These are phyloP conservation scores for Myxozyma melibiosi DNA, from an alignment of 805 yeast species.

Conservation along the genomic window DNA sequence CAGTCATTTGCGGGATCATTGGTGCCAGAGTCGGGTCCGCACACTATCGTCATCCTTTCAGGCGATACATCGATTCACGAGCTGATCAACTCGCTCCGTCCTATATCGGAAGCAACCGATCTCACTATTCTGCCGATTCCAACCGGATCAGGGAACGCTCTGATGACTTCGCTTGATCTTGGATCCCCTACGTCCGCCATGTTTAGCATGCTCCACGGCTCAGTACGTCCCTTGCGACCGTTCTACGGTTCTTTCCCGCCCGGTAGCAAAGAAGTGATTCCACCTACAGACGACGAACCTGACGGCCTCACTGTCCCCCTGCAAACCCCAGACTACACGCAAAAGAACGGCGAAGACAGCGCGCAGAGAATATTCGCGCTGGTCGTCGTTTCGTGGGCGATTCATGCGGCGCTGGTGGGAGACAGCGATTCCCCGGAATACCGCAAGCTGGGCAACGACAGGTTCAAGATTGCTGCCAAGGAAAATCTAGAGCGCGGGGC, in stretches of 20 bases:
- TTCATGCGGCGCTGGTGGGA: constrained; percentile 84
- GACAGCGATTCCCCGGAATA: constrained; percentile 72
- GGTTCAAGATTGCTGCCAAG: constrained; percentile 72
- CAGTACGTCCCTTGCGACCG: constrained; percentile 19
- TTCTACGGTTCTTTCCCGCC: constrained; percentile 29
- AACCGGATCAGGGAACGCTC: constrained; percentile 85
- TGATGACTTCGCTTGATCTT: constrained; percentile 62
- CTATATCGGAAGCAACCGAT: not conserved
- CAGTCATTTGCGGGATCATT: constrained; percentile 40
- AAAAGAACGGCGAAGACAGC: not conserved
- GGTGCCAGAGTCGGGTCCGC: not conserved
- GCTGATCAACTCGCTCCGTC: constrained; percentile 57
- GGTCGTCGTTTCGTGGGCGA: constrained; percentile 80
- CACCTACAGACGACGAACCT: constrained; percentile 47
- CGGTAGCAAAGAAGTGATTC: constrained; percentile 44
- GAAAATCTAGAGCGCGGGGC: constrained; percentile 55
- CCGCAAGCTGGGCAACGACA: constrained; percentile 61
- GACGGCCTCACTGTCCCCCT: constrained; percentile 40
- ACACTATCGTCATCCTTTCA: constrained; percentile 63
- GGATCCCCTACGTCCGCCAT: constrained; percentile 35
- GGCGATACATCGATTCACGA: constrained; percentile 89
- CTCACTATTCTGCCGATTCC: constrained; percentile 52
- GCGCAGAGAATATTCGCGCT: constrained; percentile 25
- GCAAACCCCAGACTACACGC: constrained; percentile 13
- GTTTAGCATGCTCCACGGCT: constrained; percentile 13